Conservation (phyloP, 441 rosid genomes). For the Euphorbia corollata region DNA sequence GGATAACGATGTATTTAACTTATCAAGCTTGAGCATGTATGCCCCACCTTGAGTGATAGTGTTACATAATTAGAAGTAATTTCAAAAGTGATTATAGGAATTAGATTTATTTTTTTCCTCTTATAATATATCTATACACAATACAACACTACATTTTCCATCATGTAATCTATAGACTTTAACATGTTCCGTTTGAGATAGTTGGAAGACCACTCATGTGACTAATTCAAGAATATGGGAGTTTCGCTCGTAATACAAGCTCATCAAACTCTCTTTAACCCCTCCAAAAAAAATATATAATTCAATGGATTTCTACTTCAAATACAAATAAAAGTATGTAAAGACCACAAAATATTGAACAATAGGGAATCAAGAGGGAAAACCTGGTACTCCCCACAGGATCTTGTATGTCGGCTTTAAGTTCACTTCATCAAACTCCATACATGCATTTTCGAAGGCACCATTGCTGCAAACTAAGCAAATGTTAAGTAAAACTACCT, state of each 20-base stretch:
- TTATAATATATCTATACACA: no score
- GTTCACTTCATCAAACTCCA: slow-evolving; percentile 93
- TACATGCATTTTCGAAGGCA: slow-evolving; percentile 85
- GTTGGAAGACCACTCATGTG: no score
- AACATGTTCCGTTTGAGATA: no score
- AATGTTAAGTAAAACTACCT: slow-evolving; percentile 13
- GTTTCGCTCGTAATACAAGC: not conserved
- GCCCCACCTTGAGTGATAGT: no score
- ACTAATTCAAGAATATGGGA: not conserved
- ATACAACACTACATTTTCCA: no score
- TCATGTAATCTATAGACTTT: no score
- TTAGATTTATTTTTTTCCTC: no score
- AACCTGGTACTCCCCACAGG: slow-evolving; percentile 94
- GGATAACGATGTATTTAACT: no score
- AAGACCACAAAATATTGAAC: not conserved
- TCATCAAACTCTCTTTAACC: not conserved
- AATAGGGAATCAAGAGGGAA: slow-evolving; percentile 18
- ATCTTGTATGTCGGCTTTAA: slow-evolving; percentile 73
- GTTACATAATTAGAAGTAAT: no score
- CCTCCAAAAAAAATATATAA: not conserved
- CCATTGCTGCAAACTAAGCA: slow-evolving; percentile 46
- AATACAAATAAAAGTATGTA: not conserved
- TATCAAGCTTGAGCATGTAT: no score
- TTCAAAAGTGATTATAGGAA: no score
- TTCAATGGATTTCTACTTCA: not conserved